These are phyloP conservation scores for Tirmania nivea DNA, from an alignment of 495 filamentous ascomycete genomes.

Conservation along the genomic window DNA sequence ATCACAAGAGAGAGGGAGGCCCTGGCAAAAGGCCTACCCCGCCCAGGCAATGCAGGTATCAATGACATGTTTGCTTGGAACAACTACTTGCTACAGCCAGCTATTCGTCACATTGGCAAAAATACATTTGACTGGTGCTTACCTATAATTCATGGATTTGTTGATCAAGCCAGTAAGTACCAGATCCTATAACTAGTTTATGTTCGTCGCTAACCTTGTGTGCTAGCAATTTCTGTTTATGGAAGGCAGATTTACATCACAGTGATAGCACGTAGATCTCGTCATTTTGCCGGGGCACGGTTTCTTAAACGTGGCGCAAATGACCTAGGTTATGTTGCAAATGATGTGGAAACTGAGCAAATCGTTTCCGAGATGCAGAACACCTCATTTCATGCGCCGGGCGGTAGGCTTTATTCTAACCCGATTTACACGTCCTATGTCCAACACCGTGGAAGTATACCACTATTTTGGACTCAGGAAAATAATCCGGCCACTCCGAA, in stretches of 20 bases:
- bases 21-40: constrained; percentile 37
- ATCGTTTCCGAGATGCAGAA: constrained; percentile 86
- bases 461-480: constrained; percentile 93
- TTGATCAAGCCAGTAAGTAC: constrained; percentile 50
- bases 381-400: constrained; percentile 86
- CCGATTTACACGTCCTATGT: constrained; percentile 90
- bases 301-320: constrained; percentile 92
- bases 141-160: constrained; percentile 87
- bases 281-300: constrained; percentile 82
- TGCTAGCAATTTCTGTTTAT: constrained; percentile 49
- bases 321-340: constrained; percentile 88
- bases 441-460: constrained; percentile 91
- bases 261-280: constrained; percentile 74
- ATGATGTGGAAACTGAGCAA: constrained; percentile 98
- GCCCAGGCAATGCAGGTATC: constrained; percentile 39
- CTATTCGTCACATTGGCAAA: constrained; percentile 36
- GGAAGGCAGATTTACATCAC: constrained; percentile 76
- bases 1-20: constrained; percentile 59
- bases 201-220: no score
- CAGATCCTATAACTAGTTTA: constrained; percentile 5
- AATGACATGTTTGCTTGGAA: constrained; percentile 99
- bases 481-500: constrained; percentile 89
- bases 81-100: constrained; percentile 63
- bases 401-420: constrained; percentile 63
- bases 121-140: constrained; percentile 88